phyloP scores from a whole-genome alignment of 345 rosid species.

The Jatropha curcas region DNA sequence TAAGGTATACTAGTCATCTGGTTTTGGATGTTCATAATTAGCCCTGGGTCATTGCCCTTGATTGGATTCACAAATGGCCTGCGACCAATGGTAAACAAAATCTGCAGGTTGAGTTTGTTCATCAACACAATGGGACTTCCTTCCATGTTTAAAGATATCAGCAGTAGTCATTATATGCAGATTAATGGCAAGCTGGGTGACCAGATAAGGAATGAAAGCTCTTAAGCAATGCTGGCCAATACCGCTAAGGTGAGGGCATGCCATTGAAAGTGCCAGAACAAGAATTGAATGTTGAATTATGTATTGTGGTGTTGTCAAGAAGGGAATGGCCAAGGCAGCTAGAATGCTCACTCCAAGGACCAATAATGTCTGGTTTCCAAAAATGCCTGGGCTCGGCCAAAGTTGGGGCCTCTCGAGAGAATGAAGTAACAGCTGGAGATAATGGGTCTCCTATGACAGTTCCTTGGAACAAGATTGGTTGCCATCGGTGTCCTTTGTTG shows the following conservation, averaged over 20 bases:
- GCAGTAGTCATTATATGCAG: constrained; percentile 61
- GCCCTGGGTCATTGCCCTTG: constrained; percentile 46
- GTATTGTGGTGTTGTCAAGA: constrained; percentile 2
- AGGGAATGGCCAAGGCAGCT: constrained; percentile 23
- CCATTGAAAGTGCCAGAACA: constrained; percentile 64
- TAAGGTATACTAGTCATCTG: constrained; percentile 23
- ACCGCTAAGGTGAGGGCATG: constrained; percentile 58
- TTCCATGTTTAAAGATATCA: background rate
- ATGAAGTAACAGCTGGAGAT: constrained; percentile 18
- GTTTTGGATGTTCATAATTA: constrained; percentile 40
- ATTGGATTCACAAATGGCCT: constrained; percentile 47
- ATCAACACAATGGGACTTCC: constrained; percentile 12
- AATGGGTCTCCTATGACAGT: constrained; percentile 8
- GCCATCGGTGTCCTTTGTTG: constrained; percentile 5
- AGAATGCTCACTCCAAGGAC: constrained; percentile 26
- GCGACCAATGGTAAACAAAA: constrained; percentile 50
- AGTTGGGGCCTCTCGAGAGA: constrained; percentile 23
- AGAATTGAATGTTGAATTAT: constrained; percentile 10
- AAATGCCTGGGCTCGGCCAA: constrained; percentile 25
- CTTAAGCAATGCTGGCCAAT: constrained; percentile 61
- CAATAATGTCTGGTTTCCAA: constrained; percentile 29
- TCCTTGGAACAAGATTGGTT: constrained; percentile 21
- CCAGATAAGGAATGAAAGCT: constrained; percentile 50
- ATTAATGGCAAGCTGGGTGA: constrained; percentile 67
- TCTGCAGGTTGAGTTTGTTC: constrained; percentile 28